phyloP scores from a whole-genome alignment of 441 rosid genomes.

The Populus hybrid region DNA sequence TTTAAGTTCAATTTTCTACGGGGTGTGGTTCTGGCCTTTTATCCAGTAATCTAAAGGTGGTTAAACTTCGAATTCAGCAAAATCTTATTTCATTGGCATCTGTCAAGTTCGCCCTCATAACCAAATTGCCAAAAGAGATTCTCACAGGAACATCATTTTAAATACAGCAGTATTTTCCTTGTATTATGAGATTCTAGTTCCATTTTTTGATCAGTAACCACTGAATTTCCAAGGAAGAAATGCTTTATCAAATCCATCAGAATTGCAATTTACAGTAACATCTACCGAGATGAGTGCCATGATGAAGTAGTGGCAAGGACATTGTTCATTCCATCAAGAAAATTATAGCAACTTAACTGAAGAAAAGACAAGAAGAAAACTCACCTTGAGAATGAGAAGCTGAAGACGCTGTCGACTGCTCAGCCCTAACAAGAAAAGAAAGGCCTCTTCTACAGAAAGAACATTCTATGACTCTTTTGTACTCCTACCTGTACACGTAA shows the following conservation, averaged over 20 bases:
- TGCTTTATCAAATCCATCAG: not conserved
- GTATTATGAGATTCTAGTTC: not conserved
- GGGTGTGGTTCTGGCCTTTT: not conserved
- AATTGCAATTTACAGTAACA: not conserved
- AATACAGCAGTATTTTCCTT: not conserved
- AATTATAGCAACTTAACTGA: not conserved
- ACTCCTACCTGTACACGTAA: constrained; percentile 25
- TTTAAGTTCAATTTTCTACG: not conserved
- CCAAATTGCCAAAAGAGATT: not conserved
- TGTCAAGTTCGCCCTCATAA: not conserved
- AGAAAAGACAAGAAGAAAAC: not conserved
- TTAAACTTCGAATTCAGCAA: too few species aligned
- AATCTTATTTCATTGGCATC: not conserved
- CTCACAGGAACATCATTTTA: not conserved
- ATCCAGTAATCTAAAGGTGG: not conserved
- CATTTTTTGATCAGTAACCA: not conserved
- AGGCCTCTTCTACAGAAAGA: constrained; percentile 38
- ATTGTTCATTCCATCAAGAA: not conserved
- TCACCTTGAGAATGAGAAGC: constrained; percentile 48
- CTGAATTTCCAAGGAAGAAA: not conserved
- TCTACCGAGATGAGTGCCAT: not conserved
- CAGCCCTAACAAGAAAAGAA: constrained; percentile 51
- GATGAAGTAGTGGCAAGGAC: not conserved
- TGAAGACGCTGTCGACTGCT: constrained; percentile 35
- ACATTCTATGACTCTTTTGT: constrained; percentile 35